A percentile compares a stretch with the other conserved stretches of the same genome.
These are phyloP conservation scores for Jatropha multifida DNA, from an alignment of 441 rosid species.

Conservation along the genomic window DNA sequence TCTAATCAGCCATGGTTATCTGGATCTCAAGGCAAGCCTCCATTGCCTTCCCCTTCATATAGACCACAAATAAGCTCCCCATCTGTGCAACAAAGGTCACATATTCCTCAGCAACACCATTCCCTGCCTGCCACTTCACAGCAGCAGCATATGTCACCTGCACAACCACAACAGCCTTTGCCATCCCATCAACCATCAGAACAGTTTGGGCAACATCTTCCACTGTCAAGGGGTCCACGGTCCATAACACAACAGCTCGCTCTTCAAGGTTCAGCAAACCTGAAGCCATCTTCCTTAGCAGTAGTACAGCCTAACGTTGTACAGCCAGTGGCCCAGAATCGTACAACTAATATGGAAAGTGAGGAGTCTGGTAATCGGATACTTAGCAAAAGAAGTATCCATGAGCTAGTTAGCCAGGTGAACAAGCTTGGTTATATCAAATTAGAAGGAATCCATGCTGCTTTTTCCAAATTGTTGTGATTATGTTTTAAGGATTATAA, in stretches of 20 bases:
- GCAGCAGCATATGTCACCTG: constrained; percentile 51
- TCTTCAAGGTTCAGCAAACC: constrained; percentile 42
- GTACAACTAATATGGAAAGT: constrained; percentile 45
- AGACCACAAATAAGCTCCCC: constrained; percentile 64
- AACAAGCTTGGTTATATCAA: constrained; percentile 15
- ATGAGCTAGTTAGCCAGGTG: constrained; percentile 87
- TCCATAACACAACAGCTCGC: constrained; percentile 57
- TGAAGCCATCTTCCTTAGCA: constrained; percentile 55
- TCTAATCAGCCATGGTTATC: constrained; percentile 84
- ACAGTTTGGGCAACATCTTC: constrained; percentile 50
- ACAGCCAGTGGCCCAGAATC: constrained; percentile 47
- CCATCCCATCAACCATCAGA: constrained; percentile 57
- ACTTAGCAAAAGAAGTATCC: constrained; percentile 84
- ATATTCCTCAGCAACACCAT: constrained; percentile 54
- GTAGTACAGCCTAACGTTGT: constrained; percentile 40
- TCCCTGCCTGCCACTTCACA: constrained; percentile 38
- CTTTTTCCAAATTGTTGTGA: neutral
- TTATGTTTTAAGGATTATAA: neutral
- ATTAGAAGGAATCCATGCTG: neutral
- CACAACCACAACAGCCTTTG: constrained; percentile 52
- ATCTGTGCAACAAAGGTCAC: constrained; percentile 73
- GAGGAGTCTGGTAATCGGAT: constrained; percentile 62
- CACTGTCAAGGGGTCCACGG: constrained; percentile 49
- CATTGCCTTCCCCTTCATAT: constrained; percentile 67
- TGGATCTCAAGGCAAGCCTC: constrained; percentile 80